These are phyloP conservation scores for Avena insularis DNA, from an alignment of 176 grass and related monocot species.

Conservation along the genomic window DNA sequence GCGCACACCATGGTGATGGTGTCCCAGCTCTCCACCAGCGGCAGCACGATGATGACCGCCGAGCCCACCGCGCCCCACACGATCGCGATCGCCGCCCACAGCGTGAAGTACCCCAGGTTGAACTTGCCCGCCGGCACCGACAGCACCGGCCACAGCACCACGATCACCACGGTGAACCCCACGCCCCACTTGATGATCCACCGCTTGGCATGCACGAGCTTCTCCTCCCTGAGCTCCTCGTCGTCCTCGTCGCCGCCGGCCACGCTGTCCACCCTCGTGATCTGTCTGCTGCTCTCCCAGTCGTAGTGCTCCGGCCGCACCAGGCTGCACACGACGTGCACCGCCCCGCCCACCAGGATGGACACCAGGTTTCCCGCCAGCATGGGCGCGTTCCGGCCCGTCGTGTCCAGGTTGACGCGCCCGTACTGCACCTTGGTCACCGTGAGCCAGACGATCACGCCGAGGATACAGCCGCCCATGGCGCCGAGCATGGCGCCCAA, in stretches of 20 bases:
- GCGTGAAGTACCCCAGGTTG: slow-evolving; percentile 76
- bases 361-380: slow-evolving; percentile 74
- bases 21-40: slow-evolving; percentile 65
- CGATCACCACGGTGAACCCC: slow-evolving; percentile 67
- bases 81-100: slow-evolving; percentile 69
- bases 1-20: slow-evolving; percentile 60
- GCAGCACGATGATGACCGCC: slow-evolving; percentile 68
- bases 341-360: slow-evolving; percentile 59
- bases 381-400: slow-evolving; percentile 70
- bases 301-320: slow-evolving; percentile 70
- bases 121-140: slow-evolving; percentile 75
- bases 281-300: slow-evolving; percentile 66
- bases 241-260: slow-evolving; percentile 26
- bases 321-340: slow-evolving; percentile 64
- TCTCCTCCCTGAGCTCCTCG: slow-evolving; percentile 66
- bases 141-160: slow-evolving; percentile 65
- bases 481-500: slow-evolving; percentile 64
- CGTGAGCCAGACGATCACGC: slow-evolving; percentile 64
- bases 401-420: slow-evolving; percentile 67
- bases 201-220: slow-evolving; percentile 58
- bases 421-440: slow-evolving; percentile 69
- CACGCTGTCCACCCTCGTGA: slow-evolving; percentile 62
- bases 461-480: slow-evolving; percentile 50
- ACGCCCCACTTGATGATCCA: slow-evolving; percentile 82
- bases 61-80: slow-evolving; percentile 68